Evolutionary conservation across 352 stramenopile genomes (phyloP).

Genomic region (Thalassiosira pacifica): DNA sequence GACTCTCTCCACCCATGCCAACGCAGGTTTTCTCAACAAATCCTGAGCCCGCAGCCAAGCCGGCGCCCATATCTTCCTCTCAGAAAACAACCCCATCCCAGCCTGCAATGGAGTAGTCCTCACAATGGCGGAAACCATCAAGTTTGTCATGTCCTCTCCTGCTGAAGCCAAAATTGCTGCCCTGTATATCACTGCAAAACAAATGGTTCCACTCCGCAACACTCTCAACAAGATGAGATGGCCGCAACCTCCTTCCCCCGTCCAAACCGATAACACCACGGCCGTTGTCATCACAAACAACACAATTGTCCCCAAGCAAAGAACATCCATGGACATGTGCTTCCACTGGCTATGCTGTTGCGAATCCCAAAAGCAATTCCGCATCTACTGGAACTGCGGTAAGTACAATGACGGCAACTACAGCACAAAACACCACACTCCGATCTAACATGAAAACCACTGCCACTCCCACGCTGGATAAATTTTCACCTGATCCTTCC

Average conservation of each 20-base stretch:
- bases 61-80: conserved; percentile 55
- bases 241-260: not conserved
- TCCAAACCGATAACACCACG: conserved; percentile 1
- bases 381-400: not conserved
- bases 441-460: not conserved
- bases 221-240: conserved; percentile 43
- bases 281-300: not conserved
- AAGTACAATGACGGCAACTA: not conserved
- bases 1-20: conserved; percentile 38
- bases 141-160: conserved; percentile 32
- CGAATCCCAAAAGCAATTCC: not conserved
- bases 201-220: conserved; percentile 20
- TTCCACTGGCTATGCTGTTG: not conserved
- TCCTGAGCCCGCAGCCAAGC: conserved; percentile 25
- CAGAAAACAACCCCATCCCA: not conserved
- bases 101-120: not conserved
- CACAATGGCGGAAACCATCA: not conserved
- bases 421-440: not conserved
- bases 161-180: conserved; percentile 50
- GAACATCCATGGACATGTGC: not conserved
- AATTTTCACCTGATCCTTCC: too few species aligned
- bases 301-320: conserved; percentile 1
- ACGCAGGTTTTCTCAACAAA: conserved; percentile 55
- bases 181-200: conserved; percentile 42
- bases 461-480: too few species aligned